Evolutionary conservation across 441 rosid genomes (phyloP).

Genomic region (Arabidopsis hybrid): DNA sequence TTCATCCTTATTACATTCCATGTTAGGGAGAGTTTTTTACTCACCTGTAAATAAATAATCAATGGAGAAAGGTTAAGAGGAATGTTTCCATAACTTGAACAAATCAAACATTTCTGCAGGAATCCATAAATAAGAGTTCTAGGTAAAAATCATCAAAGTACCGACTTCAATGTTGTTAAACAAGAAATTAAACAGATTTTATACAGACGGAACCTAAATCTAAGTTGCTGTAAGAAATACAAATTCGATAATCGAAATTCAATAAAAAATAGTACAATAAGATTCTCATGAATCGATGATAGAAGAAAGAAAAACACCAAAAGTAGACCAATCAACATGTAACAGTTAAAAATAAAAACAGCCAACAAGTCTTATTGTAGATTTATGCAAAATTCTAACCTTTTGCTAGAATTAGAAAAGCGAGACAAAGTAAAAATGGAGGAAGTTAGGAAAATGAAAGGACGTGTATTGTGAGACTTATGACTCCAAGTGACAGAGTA

Average conservation of each 20-base stretch:
- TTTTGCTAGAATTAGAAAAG: not conserved
- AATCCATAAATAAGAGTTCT: not conserved
- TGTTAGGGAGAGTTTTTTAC: slow-evolving; percentile 20
- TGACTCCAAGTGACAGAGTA: not conserved
- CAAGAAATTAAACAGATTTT: no score
- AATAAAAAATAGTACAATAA: not conserved
- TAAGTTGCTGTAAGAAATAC: no score
- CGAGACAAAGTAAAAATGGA: not conserved
- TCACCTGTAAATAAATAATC: no score
- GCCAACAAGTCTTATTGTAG: not conserved
- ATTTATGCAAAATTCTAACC: not conserved
- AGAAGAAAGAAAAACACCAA: no score
- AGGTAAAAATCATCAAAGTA: not conserved
- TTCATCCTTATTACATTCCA: slow-evolving; percentile 87
- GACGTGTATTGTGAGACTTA: not conserved
- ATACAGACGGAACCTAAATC: no score
- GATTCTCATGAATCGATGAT: not conserved
- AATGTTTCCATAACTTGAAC: not conserved
- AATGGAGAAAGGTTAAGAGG: not conserved
- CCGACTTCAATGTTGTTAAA: not conserved
- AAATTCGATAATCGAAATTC: not conserved
- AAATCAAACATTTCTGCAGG: no score
- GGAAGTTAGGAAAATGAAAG: not conserved
- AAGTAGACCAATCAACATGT: no score
- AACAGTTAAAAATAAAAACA: no score